A percentile compares a stretch with the other conserved stretches of the same genome.
These are phyloP conservation scores for Cutaneotrichosporon sp. DNA, from an alignment of 1,284 basidiomycete genomes.

Conservation along the genomic window DNA sequence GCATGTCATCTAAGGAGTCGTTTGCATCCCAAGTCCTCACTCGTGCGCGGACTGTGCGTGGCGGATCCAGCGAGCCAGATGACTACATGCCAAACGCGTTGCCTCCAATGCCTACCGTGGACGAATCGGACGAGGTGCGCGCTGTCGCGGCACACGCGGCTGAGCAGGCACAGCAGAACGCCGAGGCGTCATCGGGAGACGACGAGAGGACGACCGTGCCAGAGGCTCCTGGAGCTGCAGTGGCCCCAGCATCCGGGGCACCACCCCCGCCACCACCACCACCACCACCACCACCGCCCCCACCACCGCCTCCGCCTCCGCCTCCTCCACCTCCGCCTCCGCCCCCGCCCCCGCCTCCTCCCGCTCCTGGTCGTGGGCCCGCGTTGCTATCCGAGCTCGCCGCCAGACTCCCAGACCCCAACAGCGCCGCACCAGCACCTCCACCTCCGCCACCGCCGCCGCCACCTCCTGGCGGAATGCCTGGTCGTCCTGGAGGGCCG, in stretches of 20 bases:
- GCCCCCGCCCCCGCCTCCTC: conserved; percentile 21
- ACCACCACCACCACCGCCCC: conserved; percentile 11
- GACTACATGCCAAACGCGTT: conserved; percentile 20
- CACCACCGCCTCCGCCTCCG: conserved; percentile 18
- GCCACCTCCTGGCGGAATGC: conserved; percentile 44
- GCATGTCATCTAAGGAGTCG: conserved; percentile 18
- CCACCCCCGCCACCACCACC: conserved; percentile 18
- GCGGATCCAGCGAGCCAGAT: conserved; percentile 20
- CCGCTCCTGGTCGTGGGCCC: conserved; percentile 31
- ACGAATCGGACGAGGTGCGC: conserved; percentile 47
- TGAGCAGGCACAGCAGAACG: background rate
- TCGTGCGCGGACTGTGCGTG: conserved; percentile 22
- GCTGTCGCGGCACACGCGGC: conserved; percentile 21
- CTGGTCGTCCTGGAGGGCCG: conserved; percentile 9
- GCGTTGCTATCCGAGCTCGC: conserved; percentile 30
- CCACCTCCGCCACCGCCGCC: conserved; percentile 45
- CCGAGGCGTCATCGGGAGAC: background rate
- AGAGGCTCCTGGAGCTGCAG: background rate
- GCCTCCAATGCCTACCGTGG: conserved; percentile 49
- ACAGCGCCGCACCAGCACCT: conserved; percentile 17
- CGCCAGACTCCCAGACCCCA: conserved; percentile 14
- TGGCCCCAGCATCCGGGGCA: background rate
- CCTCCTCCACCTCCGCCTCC: conserved; percentile 17
- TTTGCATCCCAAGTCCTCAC: conserved; percentile 26
- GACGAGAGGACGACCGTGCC: background rate